Percentiles rank a stretch among this genome's conserved stretches.
These are phyloP conservation scores for Boletus rubroflammeus DNA, from an alignment of 768 basidiomycete genomes.

Conservation along the genomic window DNA sequence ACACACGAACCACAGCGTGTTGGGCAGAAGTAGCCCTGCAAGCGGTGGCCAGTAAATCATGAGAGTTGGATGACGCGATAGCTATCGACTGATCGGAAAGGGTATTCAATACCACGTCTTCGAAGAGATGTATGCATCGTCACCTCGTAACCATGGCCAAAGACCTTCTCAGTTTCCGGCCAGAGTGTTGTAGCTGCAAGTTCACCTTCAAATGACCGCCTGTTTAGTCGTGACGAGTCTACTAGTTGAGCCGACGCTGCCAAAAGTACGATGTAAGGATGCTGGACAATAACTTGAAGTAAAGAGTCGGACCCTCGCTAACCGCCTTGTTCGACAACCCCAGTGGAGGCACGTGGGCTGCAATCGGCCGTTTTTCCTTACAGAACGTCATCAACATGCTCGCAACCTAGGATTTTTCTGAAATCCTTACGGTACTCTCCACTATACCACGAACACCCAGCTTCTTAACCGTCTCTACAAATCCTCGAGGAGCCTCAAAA, in stretches of 20 bases:
- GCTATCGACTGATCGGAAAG: constrained; percentile 61
- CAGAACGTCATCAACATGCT: constrained; percentile 5
- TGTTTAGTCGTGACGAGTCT: constrained; percentile 14
- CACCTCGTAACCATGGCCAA: constrained; percentile 97
- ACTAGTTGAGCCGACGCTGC: constrained; percentile 17
- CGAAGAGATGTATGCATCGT: background rate
- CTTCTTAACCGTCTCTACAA: constrained; percentile 59
- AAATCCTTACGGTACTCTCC: constrained; percentile 45
- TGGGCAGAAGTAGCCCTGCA: constrained; percentile 86
- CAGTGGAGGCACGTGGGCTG: constrained; percentile 88
- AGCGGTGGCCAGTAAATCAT: constrained; percentile 75
- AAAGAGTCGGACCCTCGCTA: constrained; percentile 49
- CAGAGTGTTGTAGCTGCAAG: constrained; percentile 84
- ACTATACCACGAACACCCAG: constrained; percentile 47
- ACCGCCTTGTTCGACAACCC: constrained; percentile 93
- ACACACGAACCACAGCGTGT: constrained; percentile 86
- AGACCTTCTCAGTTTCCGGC: constrained; percentile 96
- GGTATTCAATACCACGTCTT: background rate
- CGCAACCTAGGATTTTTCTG: background rate
- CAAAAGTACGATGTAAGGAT: background rate
- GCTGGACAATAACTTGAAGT: background rate
- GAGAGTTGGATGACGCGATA: constrained; percentile 69
- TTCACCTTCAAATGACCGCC: constrained; percentile 87
- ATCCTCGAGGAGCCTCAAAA: constrained; percentile 85
- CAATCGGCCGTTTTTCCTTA: constrained; percentile 61